Percentiles rank a stretch among this genome's conserved stretches.
Conservation (phyloP, 1,139 yeast genomes). For the Magnusiomyces magnusii region DNA sequence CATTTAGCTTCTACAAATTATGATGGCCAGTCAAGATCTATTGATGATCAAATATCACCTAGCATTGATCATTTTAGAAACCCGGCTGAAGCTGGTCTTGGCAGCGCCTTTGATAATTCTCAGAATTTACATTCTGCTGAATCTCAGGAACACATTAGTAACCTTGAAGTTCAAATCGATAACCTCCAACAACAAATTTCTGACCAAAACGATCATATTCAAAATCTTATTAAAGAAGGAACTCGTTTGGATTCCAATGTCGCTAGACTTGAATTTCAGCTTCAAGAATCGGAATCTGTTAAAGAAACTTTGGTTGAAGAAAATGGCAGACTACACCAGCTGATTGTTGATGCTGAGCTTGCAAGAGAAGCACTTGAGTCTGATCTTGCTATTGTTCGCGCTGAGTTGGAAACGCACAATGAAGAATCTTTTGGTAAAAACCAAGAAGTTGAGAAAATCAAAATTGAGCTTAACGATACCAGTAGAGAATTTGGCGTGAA, state of each 20-base stretch:
- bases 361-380: slow-evolving; percentile 17
- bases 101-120: background rate
- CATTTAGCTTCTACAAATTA: too few species aligned
- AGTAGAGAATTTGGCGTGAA: slow-evolving; percentile 7
- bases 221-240: slow-evolving; percentile 27
- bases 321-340: slow-evolving; percentile 28
- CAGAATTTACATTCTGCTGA: background rate
- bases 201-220: slow-evolving; percentile 29
- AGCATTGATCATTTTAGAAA: too few species aligned
- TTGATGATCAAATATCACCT: too few species aligned
- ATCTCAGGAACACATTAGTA: slow-evolving; percentile 1
- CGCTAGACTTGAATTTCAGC: slow-evolving; percentile 26
- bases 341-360: slow-evolving; percentile 26
- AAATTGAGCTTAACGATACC: slow-evolving; percentile 5
- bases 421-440: background rate
- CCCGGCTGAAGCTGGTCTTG: too few species aligned
- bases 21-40: too few species aligned
- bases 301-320: slow-evolving; percentile 31
- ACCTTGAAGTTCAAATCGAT: background rate
- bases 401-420: background rate
- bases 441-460: background rate
- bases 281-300: slow-evolving; percentile 27
- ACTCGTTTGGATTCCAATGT: slow-evolving; percentile 28
- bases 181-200: background rate
- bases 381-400: background rate